Percentiles rank a stretch among this genome's conserved stretches.
Evolutionary conservation across 1,284 basidiomycete species (phyloP).

Genomic region (Hemileia vastatrix): DNA sequence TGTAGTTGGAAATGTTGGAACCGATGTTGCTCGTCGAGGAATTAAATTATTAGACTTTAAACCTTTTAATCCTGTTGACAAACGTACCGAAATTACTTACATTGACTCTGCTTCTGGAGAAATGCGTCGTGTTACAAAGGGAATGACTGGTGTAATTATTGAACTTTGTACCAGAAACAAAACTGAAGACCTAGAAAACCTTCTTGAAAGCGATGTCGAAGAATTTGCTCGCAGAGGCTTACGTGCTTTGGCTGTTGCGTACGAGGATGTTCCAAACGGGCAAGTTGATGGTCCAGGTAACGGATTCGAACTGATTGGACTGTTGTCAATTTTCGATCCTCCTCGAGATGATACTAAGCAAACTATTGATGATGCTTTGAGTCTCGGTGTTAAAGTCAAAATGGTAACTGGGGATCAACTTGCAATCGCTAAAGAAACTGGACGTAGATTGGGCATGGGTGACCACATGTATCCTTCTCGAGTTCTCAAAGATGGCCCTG

Average conservation of each 20-base stretch:
- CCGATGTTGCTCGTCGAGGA: slow-evolving; percentile 68
- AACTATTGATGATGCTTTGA: slow-evolving; percentile 91
- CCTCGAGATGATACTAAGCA: slow-evolving; percentile 97
- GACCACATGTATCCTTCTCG: slow-evolving; percentile 96
- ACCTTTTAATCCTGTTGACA: slow-evolving; percentile 98
- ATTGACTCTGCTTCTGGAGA: slow-evolving; percentile 83
- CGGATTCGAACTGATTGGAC: slow-evolving; percentile 92
- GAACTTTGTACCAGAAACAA: slow-evolving; percentile 89
- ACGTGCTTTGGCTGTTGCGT: slow-evolving; percentile 91
- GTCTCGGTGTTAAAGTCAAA: slow-evolving; percentile 95
- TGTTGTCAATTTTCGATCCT: slow-evolving; percentile 95
- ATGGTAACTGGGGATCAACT: slow-evolving; percentile 99
- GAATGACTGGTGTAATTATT: slow-evolving; percentile 77
- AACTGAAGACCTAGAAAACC: slow-evolving; percentile 79
- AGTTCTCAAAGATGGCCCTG: slow-evolving; percentile 82
- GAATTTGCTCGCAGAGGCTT: slow-evolving; percentile 93
- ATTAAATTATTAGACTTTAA: slow-evolving; percentile 97
- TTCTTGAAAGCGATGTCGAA: slow-evolving; percentile 85
- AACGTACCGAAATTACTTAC: slow-evolving; percentile 98
- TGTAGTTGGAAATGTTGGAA: slow-evolving; percentile 70
- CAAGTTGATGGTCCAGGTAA: slow-evolving; percentile 67
- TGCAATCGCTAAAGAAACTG: slow-evolving; percentile 97
- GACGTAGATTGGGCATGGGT: slow-evolving; percentile 87
- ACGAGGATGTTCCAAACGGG: slow-evolving; percentile 60
- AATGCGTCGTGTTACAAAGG: slow-evolving; percentile 97